phyloP scores from a whole-genome alignment of 176 grass and related monocot species.

The Puccinellia tenuiflora region DNA sequence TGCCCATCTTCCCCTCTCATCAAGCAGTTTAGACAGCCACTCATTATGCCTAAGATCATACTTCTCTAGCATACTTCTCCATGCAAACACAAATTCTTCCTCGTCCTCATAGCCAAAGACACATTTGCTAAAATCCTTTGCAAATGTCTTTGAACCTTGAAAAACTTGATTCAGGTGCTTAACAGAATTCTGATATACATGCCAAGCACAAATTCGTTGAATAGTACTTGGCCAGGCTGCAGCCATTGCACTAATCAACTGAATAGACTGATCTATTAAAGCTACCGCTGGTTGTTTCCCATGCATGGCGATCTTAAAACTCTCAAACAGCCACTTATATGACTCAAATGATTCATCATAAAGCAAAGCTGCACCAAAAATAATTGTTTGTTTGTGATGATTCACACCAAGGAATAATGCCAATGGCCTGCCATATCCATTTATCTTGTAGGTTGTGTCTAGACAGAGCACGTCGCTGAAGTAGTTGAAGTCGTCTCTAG shows the following conservation, averaged over 20 bases:
- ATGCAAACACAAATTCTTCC: constrained; percentile 77
- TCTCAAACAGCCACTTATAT: constrained; percentile 97
- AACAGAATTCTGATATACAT: constrained; percentile 90
- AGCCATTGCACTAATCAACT: constrained; percentile 70
- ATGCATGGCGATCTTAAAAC: constrained; percentile 92
- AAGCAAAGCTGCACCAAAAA: constrained; percentile 87
- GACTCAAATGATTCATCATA: constrained; percentile 97
- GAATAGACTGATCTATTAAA: constrained; percentile 73
- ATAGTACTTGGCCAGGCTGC: constrained; percentile 73
- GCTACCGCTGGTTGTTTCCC: constrained; percentile 81
- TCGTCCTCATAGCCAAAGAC: constrained; percentile 81
- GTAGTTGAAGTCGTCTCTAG: constrained; percentile 72
- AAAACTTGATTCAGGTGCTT: constrained; percentile 97
- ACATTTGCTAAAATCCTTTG: constrained; percentile 86
- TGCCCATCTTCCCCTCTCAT: constrained; percentile 89
- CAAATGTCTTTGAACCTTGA: constrained; percentile 92
- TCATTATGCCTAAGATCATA: constrained; percentile 94
- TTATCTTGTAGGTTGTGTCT: constrained; percentile 89
- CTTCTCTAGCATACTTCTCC: constrained; percentile 91
- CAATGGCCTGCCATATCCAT: constrained; percentile 94
- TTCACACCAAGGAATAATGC: constrained; percentile 79
- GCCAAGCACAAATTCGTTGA: constrained; percentile 83
- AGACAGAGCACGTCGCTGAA: constrained; percentile 81
- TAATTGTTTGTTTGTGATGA: constrained; percentile 94
- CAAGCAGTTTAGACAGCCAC: constrained; percentile 82